Evolutionary conservation across 2,329 filamentous ascomycete species (phyloP).

Genomic region (Xylaria sp.): DNA sequence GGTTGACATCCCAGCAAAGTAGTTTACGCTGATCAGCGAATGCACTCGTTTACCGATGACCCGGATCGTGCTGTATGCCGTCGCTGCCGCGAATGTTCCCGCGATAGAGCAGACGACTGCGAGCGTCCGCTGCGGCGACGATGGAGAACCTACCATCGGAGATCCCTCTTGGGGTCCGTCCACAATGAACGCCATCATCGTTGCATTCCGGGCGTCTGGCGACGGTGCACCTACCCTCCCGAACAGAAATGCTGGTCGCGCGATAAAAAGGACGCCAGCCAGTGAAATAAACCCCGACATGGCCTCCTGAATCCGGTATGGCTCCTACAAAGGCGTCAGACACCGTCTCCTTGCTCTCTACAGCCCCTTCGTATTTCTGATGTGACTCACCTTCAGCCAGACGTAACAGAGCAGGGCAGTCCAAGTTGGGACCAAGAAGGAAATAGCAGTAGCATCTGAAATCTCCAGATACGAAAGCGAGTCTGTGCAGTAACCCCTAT

Average conservation of each 20-base stretch:
- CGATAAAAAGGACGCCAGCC: conserved; percentile 79
- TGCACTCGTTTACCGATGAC: conserved; percentile 81
- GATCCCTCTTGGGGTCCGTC: conserved; percentile 39
- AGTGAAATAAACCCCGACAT: conserved; percentile 76
- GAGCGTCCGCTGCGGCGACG: conserved; percentile 69
- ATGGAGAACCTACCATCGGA: conserved; percentile 50
- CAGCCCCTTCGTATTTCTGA: neutral
- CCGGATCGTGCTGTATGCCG: conserved; percentile 77
- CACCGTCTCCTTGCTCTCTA: neutral
- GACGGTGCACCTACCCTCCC: conserved; percentile 39
- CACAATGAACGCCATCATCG: conserved; percentile 25
- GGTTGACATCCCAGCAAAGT: conserved; percentile 76
- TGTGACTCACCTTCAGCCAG: conserved; percentile 48
- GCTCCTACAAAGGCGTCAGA: conserved; percentile 65
- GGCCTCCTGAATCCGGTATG: conserved; percentile 77
- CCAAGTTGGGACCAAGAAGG: conserved; percentile 79
- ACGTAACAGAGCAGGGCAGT: conserved; percentile 75
- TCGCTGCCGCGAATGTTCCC: conserved; percentile 75
- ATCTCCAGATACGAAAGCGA: conserved; percentile 75
- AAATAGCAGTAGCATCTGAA: conserved; percentile 82
- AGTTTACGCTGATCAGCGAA: conserved; percentile 80
- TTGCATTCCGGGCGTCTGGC: conserved; percentile 2
- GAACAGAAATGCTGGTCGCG: conserved; percentile 73
- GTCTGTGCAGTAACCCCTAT: conserved; percentile 48
- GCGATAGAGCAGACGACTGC: conserved; percentile 75